Evolutionary conservation across 805 yeast species (phyloP).

Genomic region (Pichia pseudocactophila): DNA sequence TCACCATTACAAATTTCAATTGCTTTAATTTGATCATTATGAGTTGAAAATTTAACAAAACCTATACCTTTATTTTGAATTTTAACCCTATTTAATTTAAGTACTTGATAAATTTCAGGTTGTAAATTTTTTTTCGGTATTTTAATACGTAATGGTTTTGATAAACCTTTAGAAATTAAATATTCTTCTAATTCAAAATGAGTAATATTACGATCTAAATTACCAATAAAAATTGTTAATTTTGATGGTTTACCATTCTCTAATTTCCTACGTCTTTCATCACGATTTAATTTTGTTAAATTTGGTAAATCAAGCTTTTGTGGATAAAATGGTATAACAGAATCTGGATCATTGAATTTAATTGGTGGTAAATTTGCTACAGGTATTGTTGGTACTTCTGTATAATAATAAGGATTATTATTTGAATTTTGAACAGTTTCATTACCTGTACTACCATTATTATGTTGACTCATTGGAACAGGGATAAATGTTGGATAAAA

Average conservation of each 20-base stretch:
- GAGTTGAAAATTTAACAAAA: constrained; percentile 43
- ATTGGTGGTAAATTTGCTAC: not conserved
- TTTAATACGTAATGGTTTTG: constrained; percentile 45
- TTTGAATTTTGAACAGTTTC: too few species aligned
- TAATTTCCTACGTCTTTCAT: constrained; percentile 25
- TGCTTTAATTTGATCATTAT: constrained; percentile 39
- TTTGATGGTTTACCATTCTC: constrained; percentile 46
- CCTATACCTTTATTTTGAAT: constrained; percentile 57
- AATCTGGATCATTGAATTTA: not conserved
- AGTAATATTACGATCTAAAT: constrained; percentile 44
- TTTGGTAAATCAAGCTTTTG: not conserved
- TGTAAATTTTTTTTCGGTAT: constrained; percentile 49
- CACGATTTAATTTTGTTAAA: constrained; percentile 19
- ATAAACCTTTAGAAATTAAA: constrained; percentile 31
- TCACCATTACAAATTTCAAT: constrained; percentile 59
- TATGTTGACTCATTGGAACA: not conserved
- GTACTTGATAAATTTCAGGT: constrained; percentile 32
- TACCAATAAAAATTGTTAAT: constrained; percentile 54
- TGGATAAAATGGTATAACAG: not conserved
- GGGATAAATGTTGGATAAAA: constrained; percentile 2
- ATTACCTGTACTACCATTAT: not conserved
- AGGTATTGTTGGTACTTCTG: not conserved
- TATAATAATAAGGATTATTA: not conserved
- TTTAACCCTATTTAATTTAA: constrained; percentile 37
- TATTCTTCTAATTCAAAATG: constrained; percentile 37